Conservation (phyloP, 129 eudicot genomes). For the Tanacetum coccineum region DNA sequence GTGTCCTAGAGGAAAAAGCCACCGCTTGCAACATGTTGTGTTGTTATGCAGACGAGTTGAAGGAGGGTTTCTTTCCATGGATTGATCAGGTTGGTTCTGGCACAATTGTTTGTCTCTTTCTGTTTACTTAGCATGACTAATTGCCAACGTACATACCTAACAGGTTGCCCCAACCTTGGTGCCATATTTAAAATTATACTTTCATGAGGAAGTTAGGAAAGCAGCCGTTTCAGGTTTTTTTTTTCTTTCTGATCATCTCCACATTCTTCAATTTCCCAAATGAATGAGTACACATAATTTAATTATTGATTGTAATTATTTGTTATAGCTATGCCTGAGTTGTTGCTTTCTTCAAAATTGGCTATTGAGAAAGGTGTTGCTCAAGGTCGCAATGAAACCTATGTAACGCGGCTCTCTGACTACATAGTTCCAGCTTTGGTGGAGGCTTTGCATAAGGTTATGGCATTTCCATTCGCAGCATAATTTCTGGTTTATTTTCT, state of each 20-base stretch:
- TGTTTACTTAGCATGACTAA: not conserved
- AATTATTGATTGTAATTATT: not conserved
- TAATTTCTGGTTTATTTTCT: not conserved
- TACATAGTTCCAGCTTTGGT: constrained; percentile 85
- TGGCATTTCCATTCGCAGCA: not conserved
- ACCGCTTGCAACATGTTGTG: constrained; percentile 99
- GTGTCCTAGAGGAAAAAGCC: constrained; percentile 98
- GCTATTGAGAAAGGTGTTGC: constrained; percentile 99
- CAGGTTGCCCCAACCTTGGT: constrained; percentile 98
- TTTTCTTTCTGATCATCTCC: not conserved
- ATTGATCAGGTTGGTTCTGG: constrained; percentile 77
- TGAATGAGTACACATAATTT: constrained; percentile 1
- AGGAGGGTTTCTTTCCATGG: constrained; percentile 99
- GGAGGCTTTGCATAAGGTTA: constrained; percentile 92
- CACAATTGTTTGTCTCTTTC: not conserved
- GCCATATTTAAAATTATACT: constrained; percentile 89
- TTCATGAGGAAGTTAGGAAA: constrained; percentile 96
- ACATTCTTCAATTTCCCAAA: not conserved
- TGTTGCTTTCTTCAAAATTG: constrained; percentile 83
- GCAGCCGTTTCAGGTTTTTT: constrained; percentile 91
- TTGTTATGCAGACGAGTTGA: constrained; percentile 96
- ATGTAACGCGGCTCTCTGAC: constrained; percentile 89
- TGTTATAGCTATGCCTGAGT: constrained; percentile 89
- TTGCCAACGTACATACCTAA: constrained; percentile 8
- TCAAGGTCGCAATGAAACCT: constrained; percentile 89